Evolutionary conservation across 352 stramenopile species (phyloP).

Genomic region (Globisporangium polare): DNA sequence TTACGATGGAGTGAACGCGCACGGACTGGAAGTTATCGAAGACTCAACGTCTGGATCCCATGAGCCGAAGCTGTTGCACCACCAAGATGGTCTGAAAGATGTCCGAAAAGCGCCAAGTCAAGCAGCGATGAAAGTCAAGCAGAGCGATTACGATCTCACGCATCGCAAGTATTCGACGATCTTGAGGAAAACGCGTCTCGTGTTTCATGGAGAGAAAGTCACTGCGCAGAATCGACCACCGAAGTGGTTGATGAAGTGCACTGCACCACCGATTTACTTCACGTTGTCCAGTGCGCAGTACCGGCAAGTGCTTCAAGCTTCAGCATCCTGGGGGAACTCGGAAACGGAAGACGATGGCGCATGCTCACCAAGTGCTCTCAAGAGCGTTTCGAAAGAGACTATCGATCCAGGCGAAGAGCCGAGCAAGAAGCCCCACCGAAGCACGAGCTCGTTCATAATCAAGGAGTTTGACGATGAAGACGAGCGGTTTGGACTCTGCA

Average conservation of each 20-base stretch:
- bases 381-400: not conserved
- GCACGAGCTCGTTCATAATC: conserved; percentile 15
- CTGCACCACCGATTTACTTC: conserved; percentile 67
- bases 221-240: conserved; percentile 29
- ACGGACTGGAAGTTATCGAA: not conserved
- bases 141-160: conserved; percentile 31
- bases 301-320: conserved; percentile 59
- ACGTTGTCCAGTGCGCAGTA: conserved; percentile 65
- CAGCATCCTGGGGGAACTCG: conserved; percentile 46
- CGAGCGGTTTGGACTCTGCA: conserved; percentile 51
- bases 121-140: conserved; percentile 13
- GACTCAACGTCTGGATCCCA: not conserved
- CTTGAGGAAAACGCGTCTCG: conserved; percentile 49
- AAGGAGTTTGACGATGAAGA: conserved; percentile 54
- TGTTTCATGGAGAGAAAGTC: conserved; percentile 62
- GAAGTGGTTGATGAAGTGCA: conserved; percentile 63
- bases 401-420: not conserved
- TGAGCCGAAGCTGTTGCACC: conserved; percentile 2
- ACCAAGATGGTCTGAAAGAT: conserved; percentile 18
- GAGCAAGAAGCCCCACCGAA: conserved; percentile 3
- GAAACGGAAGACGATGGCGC: not conserved
- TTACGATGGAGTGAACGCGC: conserved; percentile 29
- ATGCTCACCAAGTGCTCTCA: no score
- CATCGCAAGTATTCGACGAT: conserved; percentile 54
- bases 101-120: conserved; percentile 2